Evolutionary conservation across 164 flowering plant species (phyloP).

Genomic region (Platanus orientalis): DNA sequence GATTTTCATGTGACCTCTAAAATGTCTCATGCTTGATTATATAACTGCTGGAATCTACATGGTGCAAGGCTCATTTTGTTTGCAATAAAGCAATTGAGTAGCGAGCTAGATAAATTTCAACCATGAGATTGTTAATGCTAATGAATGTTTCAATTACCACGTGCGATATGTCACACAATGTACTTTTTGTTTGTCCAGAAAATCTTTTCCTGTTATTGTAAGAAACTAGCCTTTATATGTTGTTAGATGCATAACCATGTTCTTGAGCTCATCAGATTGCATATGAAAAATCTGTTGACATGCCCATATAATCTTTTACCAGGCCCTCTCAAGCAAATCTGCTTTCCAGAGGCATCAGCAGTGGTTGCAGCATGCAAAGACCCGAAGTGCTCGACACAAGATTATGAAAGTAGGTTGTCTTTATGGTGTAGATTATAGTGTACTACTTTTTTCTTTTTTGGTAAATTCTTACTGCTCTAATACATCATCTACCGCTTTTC

Average conservation of each 20-base stretch:
- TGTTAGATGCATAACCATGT: background rate
- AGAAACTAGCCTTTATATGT: no score
- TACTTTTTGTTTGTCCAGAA: no score
- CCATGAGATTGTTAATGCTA: no score
- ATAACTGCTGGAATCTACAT: no score
- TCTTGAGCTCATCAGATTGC: background rate
- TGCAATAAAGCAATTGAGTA: no score
- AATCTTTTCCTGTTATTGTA: no score
- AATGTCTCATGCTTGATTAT: no score
- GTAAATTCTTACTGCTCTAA: no score
- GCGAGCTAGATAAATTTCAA: no score
- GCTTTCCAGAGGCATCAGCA: constrained; percentile 88
- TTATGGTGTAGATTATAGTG: background rate
- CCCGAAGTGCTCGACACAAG: constrained; percentile 93
- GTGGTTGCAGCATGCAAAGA: constrained; percentile 93
- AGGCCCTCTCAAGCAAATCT: constrained; percentile 88
- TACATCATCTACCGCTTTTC: background rate
- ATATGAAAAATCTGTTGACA: background rate
- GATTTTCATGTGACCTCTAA: no score
- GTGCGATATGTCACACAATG: background rate
- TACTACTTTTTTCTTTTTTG: no score
- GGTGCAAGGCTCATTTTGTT: no score
- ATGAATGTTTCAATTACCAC: background rate
- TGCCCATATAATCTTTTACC: constrained; percentile 13
- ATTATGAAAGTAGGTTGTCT: constrained; percentile 69